Conservation (phyloP, 805 yeast species). For the Saccharomycodes ludwigii region DNA sequence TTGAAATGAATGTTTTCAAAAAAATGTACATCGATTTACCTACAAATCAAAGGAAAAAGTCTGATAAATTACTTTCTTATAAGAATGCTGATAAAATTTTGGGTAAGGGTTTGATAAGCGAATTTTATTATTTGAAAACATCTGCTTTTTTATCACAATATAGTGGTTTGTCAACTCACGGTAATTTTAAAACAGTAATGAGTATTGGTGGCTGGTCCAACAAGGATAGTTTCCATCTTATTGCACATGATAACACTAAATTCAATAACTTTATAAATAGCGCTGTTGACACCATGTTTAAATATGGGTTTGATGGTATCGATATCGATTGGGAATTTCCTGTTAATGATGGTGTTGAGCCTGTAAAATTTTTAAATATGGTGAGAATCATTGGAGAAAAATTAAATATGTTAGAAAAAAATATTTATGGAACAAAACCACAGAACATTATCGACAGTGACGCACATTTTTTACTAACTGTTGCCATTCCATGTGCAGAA, state of each 20-base stretch:
- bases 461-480: slow-evolving; percentile 36
- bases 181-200: slow-evolving; percentile 43
- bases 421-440: slow-evolving; percentile 11
- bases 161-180: slow-evolving; percentile 8
- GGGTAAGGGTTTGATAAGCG: slow-evolving; percentile 37
- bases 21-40: slow-evolving; percentile 6
- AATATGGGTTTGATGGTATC: slow-evolving; percentile 73
- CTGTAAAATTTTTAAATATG: slow-evolving; percentile 30
- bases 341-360: slow-evolving; percentile 28
- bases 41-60: slow-evolving; percentile 10
- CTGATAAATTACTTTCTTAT: background rate
- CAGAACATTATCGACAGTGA: slow-evolving; percentile 4
- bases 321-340: slow-evolving; percentile 97
- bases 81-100: slow-evolving; percentile 5
- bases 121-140: slow-evolving; percentile 35
- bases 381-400: slow-evolving; percentile 28
- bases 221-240: slow-evolving; percentile 35
- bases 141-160: slow-evolving; percentile 5
- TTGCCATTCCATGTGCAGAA: slow-evolving; percentile 66
- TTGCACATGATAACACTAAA: slow-evolving; percentile 25
- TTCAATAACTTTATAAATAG: slow-evolving; percentile 37
- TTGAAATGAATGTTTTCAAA: slow-evolving; percentile 24
- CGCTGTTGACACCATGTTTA: slow-evolving; percentile 32
- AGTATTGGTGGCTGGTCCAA: slow-evolving; percentile 80
- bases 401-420: slow-evolving; percentile 28